Conservation (phyloP, 371 early-diverging fungal genomes). For the Mortierella sp. region DNA sequence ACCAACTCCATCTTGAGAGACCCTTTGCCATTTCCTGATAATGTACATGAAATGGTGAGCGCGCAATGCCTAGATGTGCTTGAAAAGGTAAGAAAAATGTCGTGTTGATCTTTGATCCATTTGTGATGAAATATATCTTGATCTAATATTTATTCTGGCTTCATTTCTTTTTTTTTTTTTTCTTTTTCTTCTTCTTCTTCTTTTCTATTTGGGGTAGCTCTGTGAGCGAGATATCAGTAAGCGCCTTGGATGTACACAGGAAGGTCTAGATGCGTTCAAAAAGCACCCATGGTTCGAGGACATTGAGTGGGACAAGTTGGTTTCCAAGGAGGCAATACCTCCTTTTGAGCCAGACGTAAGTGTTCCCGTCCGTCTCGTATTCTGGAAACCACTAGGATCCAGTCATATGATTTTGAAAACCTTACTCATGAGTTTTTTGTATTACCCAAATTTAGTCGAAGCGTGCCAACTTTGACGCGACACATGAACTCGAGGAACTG, state of each 20-base stretch:
- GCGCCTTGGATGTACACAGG: constrained; percentile 67
- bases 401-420: not conserved
- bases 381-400: not conserved
- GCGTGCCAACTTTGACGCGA: constrained; percentile 90
- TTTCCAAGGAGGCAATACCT: constrained; percentile 62
- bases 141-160: not conserved
- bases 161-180: not conserved
- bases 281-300: constrained; percentile 69
- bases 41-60: constrained; percentile 59
- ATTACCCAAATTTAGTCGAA: constrained; percentile 62
- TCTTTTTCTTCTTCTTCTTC: not conserved
- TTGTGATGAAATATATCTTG: no score
- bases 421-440: constrained; percentile 38
- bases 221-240: constrained; percentile 67
- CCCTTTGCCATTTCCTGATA: constrained; percentile 67
- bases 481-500: constrained; percentile 93
- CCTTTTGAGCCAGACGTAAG: constrained; percentile 73
- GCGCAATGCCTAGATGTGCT: constrained; percentile 66
- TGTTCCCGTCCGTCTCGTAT: not conserved
- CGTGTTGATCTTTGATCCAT: not conserved
- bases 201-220: constrained; percentile 61
- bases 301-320: constrained; percentile 67
- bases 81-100: constrained; percentile 54
- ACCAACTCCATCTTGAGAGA: constrained; percentile 74
- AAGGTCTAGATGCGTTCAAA: constrained; percentile 65